These are phyloP conservation scores for Tylopilus sp. DNA, from an alignment of 768 basidiomycete species.

Conservation along the genomic window DNA sequence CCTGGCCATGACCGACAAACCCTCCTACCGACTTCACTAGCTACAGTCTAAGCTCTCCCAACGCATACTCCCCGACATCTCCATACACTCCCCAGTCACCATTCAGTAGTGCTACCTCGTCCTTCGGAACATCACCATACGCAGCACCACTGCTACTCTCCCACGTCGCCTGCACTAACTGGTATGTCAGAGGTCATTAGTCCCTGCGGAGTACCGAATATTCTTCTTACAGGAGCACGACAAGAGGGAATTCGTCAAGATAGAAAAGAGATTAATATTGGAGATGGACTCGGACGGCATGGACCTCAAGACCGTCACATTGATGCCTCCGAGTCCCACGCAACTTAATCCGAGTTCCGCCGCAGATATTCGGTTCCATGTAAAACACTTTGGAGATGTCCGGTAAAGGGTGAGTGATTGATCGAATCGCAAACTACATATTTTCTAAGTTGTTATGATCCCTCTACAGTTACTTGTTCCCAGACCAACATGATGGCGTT, in stretches of 20 bases:
- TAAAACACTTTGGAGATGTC: slow-evolving; percentile 62
- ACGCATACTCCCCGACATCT: slow-evolving; percentile 84
- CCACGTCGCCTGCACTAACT: no score
- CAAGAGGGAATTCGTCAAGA: no score
- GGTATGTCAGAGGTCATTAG: no score
- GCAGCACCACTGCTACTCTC: slow-evolving; percentile 88
- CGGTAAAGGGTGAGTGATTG: slow-evolving; percentile 29
- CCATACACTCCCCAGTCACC: slow-evolving; percentile 87
- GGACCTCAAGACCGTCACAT: no score
- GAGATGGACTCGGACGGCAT: no score
- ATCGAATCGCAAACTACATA: background rate
- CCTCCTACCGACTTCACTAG: no score
- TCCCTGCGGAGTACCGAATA: no score
- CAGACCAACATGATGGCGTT: background rate
- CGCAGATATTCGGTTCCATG: slow-evolving; percentile 38
- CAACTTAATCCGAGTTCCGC: slow-evolving; percentile 50
- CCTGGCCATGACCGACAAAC: no score
- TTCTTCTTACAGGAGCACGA: no score
- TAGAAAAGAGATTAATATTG: no score
- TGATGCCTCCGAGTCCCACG: no score
- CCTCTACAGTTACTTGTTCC: slow-evolving; percentile 11
- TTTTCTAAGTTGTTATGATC: slow-evolving; percentile 18
- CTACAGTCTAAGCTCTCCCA: slow-evolving; percentile 91
- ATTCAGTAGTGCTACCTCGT: slow-evolving; percentile 77
- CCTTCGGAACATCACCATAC: slow-evolving; percentile 77